Conservation (phyloP, 129 eudicot species). For the Arctium lappa region DNA sequence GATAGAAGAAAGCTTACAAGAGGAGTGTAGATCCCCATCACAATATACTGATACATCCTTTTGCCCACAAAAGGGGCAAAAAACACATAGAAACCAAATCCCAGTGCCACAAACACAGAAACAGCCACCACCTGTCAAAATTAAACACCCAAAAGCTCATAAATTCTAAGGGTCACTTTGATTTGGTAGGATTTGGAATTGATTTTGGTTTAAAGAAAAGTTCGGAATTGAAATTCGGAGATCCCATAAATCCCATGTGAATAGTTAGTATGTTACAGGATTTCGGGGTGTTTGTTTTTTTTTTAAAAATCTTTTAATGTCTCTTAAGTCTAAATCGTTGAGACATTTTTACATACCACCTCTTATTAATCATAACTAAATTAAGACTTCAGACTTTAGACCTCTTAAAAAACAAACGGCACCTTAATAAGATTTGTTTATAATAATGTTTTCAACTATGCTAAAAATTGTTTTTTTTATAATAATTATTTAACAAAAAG, state of each 20-base stretch:
- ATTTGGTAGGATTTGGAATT: too few species aligned
- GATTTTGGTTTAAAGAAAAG: not conserved
- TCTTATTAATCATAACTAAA: too few species aligned
- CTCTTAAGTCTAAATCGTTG: too few species aligned
- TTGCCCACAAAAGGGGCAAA: constrained; percentile 98
- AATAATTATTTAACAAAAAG: too few species aligned
- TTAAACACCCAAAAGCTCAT: not conserved
- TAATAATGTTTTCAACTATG: not conserved
- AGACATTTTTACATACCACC: too few species aligned
- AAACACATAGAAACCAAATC: constrained; percentile 98
- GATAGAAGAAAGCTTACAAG: constrained; percentile 50
- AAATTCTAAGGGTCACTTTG: too few species aligned
- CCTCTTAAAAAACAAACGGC: too few species aligned
- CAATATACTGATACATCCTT: constrained; percentile 69
- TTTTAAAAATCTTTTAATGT: too few species aligned
- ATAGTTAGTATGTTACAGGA: too few species aligned
- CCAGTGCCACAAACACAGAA: constrained; percentile 92
- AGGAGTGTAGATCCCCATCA: constrained; percentile 91
- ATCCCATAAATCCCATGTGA: not conserved
- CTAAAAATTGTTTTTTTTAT: too few species aligned
- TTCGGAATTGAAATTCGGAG: not conserved
- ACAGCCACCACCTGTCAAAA: constrained; percentile 87
- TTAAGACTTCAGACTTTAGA: too few species aligned
- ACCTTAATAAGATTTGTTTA: not conserved
- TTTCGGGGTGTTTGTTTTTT: too few species aligned